phyloP scores from a whole-genome alignment of 352 stramenopile species.

The Phytophthora pseudosyringae region DNA sequence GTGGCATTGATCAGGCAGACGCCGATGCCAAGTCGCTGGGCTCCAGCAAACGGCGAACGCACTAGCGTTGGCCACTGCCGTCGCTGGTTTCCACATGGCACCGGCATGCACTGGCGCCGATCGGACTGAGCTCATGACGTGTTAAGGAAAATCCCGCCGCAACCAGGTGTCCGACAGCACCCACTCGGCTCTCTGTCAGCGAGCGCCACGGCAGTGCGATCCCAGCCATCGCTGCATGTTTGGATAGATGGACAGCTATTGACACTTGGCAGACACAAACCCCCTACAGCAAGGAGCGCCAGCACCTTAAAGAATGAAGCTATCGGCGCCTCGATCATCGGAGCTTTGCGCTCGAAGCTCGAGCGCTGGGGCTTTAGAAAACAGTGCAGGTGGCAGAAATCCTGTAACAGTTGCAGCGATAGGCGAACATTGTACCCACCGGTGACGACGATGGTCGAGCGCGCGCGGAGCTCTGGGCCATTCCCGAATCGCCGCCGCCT shows the following conservation, averaged over 20 bases:
- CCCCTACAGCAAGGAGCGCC: no score
- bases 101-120: background rate
- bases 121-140: slow-evolving; percentile 30
- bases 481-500: slow-evolving; percentile 27
- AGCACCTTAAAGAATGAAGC: background rate
- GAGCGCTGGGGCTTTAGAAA: slow-evolving; percentile 4
- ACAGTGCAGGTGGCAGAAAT: slow-evolving; percentile 10
- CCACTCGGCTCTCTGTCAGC: slow-evolving; percentile 19
- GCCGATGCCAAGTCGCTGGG: no score
- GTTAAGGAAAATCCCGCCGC: slow-evolving; percentile 24
- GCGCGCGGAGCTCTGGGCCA: slow-evolving; percentile 4
- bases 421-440: slow-evolving; percentile 19
- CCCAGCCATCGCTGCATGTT: no score
- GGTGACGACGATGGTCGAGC: slow-evolving; percentile 10
- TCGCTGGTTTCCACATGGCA: slow-evolving; percentile 11
- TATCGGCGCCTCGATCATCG: background rate
- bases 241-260: background rate
- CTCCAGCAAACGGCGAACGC: no score
- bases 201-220: background rate
- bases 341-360: background rate
- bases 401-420: slow-evolving; percentile 10
- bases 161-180: slow-evolving; percentile 15
- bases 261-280: no score
- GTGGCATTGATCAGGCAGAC: background rate
- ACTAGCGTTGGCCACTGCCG: background rate